Evolutionary conservation across 306 rosid genomes (phyloP).

Genomic region (Spatholobus suberectus): DNA sequence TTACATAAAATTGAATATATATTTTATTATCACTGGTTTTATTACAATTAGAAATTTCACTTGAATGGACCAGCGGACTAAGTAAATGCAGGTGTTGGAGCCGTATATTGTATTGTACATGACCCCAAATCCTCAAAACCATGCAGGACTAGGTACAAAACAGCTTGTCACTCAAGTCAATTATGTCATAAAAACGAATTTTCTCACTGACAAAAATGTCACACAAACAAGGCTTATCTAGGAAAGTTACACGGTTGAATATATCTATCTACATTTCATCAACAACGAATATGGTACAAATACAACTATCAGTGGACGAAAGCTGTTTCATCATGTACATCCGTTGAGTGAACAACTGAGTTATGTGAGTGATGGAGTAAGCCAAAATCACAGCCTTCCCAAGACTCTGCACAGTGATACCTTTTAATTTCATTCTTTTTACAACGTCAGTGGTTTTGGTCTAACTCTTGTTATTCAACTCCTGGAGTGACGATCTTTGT

Average conservation of each 20-base stretch:
- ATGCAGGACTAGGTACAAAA: slow-evolving; percentile 16
- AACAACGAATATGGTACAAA: slow-evolving; percentile 43
- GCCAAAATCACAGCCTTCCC: slow-evolving; percentile 34
- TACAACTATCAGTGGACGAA: slow-evolving; percentile 35
- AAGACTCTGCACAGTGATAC: slow-evolving; percentile 15
- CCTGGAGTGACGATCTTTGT: slow-evolving; percentile 41
- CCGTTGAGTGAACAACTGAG: slow-evolving; percentile 4
- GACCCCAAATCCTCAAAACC: slow-evolving; percentile 6
- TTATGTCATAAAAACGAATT: slow-evolving; percentile 33
- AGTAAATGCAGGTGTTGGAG: neutral
- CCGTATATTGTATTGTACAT: neutral
- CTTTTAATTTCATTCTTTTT: neutral
- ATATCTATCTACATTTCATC: slow-evolving; percentile 41
- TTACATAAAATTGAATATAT: neutral
- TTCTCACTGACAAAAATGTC: slow-evolving; percentile 9
- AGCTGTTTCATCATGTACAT: slow-evolving; percentile 35
- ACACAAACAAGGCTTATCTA: slow-evolving; percentile 39
- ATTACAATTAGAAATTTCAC: neutral
- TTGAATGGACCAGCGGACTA: neutral
- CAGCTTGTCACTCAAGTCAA: slow-evolving; percentile 2
- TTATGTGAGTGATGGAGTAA: neutral
- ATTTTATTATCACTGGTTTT: neutral
- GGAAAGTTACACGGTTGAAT: slow-evolving; percentile 27
- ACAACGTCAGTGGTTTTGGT: slow-evolving; percentile 33
- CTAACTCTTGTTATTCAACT: slow-evolving; percentile 43